These are phyloP conservation scores for Cryptosporidium bovis DNA, from an alignment of 169 alveolate species.

Conservation along the genomic window DNA sequence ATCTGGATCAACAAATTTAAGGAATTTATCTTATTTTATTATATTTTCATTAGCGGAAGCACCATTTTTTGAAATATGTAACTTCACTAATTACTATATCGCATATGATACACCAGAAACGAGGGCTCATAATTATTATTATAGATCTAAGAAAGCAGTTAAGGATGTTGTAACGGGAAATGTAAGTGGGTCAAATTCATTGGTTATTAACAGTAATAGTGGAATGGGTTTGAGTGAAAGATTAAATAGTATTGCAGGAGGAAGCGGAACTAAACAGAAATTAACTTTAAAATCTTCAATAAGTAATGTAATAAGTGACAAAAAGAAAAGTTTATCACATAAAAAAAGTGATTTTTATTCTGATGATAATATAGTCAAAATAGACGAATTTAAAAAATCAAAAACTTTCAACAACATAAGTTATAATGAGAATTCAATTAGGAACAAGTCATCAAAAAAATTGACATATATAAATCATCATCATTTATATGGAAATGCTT, in stretches of 20 bases:
- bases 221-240: background rate
- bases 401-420: conserved; percentile 5
- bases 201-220: background rate
- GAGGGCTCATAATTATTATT: conserved; percentile 56
- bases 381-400: background rate
- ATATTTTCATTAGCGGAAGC: conserved; percentile 71
- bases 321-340: too few species aligned
- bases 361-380: background rate
- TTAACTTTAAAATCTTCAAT: too few species aligned
- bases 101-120: conserved; percentile 71
- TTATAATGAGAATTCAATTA: background rate
- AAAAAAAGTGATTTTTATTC: background rate
- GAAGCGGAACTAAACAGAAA: too few species aligned
- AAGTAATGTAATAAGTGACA: too few species aligned
- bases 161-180: conserved; percentile 22
- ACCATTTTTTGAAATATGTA: conserved; percentile 64
- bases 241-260: background rate
- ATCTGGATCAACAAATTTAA: conserved; percentile 40
- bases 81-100: conserved; percentile 51
- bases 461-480: conserved; percentile 45
- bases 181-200: background rate
- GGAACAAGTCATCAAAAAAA: conserved; percentile 3
- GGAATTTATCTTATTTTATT: conserved; percentile 53
- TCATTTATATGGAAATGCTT: conserved; percentile 9
- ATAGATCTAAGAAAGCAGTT: conserved; percentile 64